A percentile compares a stretch with the other conserved stretches of the same genome.
These are phyloP conservation scores for Endoconidiophora laricicola DNA, from an alignment of 2,329 filamentous ascomycete species.

Conservation along the genomic window DNA sequence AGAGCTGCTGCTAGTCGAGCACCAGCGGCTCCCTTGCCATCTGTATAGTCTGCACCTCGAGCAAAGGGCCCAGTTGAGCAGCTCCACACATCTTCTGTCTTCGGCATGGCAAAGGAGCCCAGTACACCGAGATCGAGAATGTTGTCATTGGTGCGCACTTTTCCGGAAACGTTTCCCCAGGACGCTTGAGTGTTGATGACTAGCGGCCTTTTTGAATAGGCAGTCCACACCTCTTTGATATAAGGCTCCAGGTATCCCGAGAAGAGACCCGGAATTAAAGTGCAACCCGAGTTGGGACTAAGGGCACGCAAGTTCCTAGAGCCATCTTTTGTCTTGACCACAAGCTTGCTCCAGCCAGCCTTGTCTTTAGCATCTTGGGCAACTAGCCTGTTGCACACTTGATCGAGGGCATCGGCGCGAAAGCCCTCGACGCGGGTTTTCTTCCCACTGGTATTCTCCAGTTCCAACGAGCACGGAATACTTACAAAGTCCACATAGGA, in stretches of 20 bases:
- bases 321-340: conserved; percentile 26
- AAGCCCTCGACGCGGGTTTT: conserved; percentile 33
- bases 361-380: conserved; percentile 30
- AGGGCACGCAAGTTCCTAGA: conserved; percentile 30
- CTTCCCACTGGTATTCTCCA: conserved; percentile 29
- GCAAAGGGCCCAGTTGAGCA: conserved; percentile 42
- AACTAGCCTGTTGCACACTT: conserved; percentile 28
- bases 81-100: conserved; percentile 32
- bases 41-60: conserved; percentile 23
- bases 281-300: conserved; percentile 34
- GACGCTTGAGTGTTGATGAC: conserved; percentile 36
- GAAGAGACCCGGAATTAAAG: conserved; percentile 29
- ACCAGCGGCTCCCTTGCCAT: conserved; percentile 43
- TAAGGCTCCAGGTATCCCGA: conserved; percentile 32
- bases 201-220: conserved; percentile 28
- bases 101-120: conserved; percentile 29
- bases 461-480: conserved; percentile 42
- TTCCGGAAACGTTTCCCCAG: conserved; percentile 32
- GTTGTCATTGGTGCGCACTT: conserved; percentile 23
- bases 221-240: conserved; percentile 34
- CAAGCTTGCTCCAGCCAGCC: conserved; percentile 34
- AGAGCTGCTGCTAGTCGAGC: conserved; percentile 61
- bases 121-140: conserved; percentile 18
- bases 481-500: conserved; percentile 61
- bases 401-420: conserved; percentile 28